Conservation (phyloP, 306 rosid genomes). For the Canavalia ensiformis region DNA sequence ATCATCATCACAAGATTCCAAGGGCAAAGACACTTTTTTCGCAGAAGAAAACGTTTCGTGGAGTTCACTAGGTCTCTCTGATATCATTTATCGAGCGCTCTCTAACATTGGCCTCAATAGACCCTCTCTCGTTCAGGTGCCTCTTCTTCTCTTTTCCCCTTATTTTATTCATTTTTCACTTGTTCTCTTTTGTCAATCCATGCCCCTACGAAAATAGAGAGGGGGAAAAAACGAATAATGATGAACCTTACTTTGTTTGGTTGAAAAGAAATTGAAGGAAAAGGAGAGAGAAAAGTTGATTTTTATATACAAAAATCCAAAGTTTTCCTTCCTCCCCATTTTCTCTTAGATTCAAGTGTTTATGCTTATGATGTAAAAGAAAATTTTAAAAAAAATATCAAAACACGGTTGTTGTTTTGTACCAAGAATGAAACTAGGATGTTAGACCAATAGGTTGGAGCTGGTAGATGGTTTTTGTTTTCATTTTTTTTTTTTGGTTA, state of each 20-base stretch:
- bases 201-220: too few relatives aligned
- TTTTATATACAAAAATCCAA: too few relatives aligned
- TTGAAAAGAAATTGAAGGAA: too few relatives aligned
- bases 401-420: background rate
- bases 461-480: slow-evolving; percentile 17
- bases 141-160: background rate
- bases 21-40: slow-evolving; percentile 74
- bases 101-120: slow-evolving; percentile 70
- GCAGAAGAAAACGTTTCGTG: slow-evolving; percentile 81
- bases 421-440: slow-evolving; percentile 23
- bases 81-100: slow-evolving; percentile 77
- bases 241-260: too few relatives aligned
- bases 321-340: too few relatives aligned
- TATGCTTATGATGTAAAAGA: background rate
- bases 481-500: background rate
- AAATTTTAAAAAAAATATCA: background rate
- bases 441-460: slow-evolving; percentile 32
- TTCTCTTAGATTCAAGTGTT: background rate
- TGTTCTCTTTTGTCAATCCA: background rate
- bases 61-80: slow-evolving; percentile 83
- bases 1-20: slow-evolving; percentile 45
- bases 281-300: too few relatives aligned
- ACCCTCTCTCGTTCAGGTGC: slow-evolving; percentile 89
- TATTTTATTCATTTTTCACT: background rate
- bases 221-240: too few relatives aligned